Base-by-base conservation (phyloP, 176 grass and related monocot species). In the Carex myosuroides region DNA sequence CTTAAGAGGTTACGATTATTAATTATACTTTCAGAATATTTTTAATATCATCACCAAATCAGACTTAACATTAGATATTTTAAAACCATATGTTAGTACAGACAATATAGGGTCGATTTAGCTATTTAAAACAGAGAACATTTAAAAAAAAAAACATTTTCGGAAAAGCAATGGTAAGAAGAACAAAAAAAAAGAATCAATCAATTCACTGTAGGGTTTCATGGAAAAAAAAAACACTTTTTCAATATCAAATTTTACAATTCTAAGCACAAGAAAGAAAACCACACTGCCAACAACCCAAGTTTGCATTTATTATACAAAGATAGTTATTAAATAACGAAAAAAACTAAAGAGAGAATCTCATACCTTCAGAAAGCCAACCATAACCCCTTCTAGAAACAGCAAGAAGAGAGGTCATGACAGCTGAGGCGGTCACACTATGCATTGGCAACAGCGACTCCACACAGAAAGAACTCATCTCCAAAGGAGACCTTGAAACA, bases 391-490 rank as follows among this genome's bases (percentile, higher is more conserved):
- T 91, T 76, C 71, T 70, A 24, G 91, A 92, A 79, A 88, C 86
- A 22, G 84, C 77, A 58, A 98, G 90, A 18, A 98, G 90, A 70
- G 91, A 98, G 42, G 89, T 94, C 95, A 98, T 98, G 33, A 98
- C 84, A 68, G 92, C 95, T 81, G 92, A 88, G 17, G 95, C 92
- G 1, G 92, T 98, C 67, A 92, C 90, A 78, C 92, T 98, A 81
- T 98, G 95, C 95, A 93, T 87, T 46, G 95, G 92, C 92, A 98
- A 86, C 86, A 98, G 50, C 12, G 92, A 89, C 62, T 94, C 92
- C 74, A 94, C 17, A 61, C 91, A 93, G 86, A 92, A 86, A 84
- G 89, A 94, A 87, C 86, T 93, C 89, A 93, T 88, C 89, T 90
- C 92, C 56, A 93, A 53, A 16, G 92, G 91, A 61, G 90, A 98